Conservation (phyloP, 306 rosid species). For the Geum urbanum region DNA sequence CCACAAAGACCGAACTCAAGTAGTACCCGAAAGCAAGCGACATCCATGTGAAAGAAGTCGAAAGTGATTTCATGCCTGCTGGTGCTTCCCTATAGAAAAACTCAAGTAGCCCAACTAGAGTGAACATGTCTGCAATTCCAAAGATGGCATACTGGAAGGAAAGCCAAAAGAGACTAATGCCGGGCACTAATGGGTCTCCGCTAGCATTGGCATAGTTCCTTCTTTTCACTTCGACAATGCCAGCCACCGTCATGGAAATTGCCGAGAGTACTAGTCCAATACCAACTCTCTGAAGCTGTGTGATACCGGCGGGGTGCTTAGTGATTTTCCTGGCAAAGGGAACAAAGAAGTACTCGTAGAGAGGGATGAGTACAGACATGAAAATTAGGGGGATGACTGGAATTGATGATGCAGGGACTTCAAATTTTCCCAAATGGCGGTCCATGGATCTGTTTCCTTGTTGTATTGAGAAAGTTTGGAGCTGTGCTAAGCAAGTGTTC, state of each 20-base stretch:
- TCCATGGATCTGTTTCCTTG: conserved; percentile 58
- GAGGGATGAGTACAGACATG: conserved; percentile 55
- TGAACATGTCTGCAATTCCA: conserved; percentile 90
- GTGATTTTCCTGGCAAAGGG: conserved; percentile 75
- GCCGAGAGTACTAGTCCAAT: conserved; percentile 63
- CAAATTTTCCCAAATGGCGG: conserved; percentile 44
- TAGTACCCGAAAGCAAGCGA: conserved; percentile 66
- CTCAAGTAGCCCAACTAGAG: conserved; percentile 69
- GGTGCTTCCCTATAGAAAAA: conserved; percentile 80
- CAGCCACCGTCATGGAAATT: conserved; percentile 72
- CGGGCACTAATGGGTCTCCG: conserved; percentile 32
- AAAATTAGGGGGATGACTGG: conserved; percentile 70
- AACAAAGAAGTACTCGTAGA: conserved; percentile 65
- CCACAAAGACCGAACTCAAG: conserved; percentile 58
- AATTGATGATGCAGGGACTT: conserved; percentile 69
- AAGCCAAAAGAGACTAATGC: conserved; percentile 66
- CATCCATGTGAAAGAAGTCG: conserved; percentile 67
- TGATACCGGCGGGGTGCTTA: conserved; percentile 64
- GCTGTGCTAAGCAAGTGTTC: conserved; percentile 89
- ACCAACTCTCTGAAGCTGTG: conserved; percentile 83
- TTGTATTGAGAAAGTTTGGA: conserved; percentile 79
- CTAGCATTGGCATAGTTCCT: conserved; percentile 32
- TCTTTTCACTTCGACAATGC: conserved; percentile 61
- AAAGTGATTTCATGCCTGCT: conserved; percentile 64
- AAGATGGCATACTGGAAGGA: conserved; percentile 71